A percentile compares a stretch with the other conserved stretches of the same genome.
Evolutionary conservation across 108 stramenopile genomes (phyloP).

Genomic region (Nannochloropsis oceanica): DNA sequence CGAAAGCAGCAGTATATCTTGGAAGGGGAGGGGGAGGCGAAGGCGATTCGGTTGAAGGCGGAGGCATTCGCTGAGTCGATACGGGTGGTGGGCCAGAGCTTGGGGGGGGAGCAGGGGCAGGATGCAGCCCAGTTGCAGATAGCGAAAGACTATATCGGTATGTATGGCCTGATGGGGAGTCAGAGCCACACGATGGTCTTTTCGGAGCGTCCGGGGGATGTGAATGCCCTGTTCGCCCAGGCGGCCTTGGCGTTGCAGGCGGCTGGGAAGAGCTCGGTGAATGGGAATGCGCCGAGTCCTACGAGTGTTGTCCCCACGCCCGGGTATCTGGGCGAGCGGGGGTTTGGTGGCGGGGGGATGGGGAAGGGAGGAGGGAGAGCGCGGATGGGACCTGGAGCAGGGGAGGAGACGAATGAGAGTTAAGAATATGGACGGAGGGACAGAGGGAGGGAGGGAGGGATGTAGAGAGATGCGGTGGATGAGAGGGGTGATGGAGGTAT

Average conservation of each 20-base stretch:
- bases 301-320: background rate
- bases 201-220: constrained; percentile 76
- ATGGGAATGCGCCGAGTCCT: background rate
- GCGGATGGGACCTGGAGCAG: background rate
- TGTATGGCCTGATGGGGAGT: constrained; percentile 93
- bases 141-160: constrained; percentile 74
- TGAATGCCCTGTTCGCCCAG: constrained; percentile 66
- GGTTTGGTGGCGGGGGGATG: background rate
- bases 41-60: constrained; percentile 65
- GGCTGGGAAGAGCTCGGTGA: background rate
- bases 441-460: too few relatives aligned
- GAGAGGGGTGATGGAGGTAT: too few relatives aligned
- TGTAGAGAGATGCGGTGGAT: too few relatives aligned
- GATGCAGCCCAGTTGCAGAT: constrained; percentile 80
- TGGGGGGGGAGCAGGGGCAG: constrained; percentile 8
- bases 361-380: background rate
- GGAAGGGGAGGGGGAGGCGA: constrained; percentile 77
- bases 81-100: constrained; percentile 4
- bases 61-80: constrained; percentile 69
- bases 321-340: background rate
- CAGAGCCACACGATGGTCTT: constrained; percentile 92
- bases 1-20: constrained; percentile 53
- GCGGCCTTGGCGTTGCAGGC: constrained; percentile 45
- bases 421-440: background rate
- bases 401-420: background rate